phyloP scores from a whole-genome alignment of 2,329 filamentous ascomycete genomes.

The Phaeoacremonium minimum region DNA sequence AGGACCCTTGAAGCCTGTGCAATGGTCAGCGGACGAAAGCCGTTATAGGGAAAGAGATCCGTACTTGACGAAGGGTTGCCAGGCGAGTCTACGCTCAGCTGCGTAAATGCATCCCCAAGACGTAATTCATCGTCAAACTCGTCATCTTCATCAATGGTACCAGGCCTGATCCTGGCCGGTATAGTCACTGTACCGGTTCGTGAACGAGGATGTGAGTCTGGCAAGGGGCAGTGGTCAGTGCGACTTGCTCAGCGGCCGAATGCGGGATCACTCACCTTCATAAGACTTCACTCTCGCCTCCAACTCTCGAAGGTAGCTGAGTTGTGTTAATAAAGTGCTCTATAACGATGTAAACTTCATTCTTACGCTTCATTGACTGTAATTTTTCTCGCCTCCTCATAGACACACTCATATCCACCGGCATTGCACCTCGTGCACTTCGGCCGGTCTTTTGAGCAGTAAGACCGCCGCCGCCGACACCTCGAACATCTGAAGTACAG shows the following conservation, averaged over 20 bases:
- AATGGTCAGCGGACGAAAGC: background rate
- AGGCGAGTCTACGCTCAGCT: slow-evolving; percentile 23
- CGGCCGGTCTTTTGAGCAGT: slow-evolving; percentile 31
- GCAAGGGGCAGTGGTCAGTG: background rate
- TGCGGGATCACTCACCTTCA: slow-evolving; percentile 15
- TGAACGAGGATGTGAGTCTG: slow-evolving; percentile 3
- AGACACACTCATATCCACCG: slow-evolving; percentile 22
- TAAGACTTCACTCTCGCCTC: slow-evolving; percentile 24
- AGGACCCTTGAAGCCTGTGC: slow-evolving; percentile 26
- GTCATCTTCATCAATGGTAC: background rate
- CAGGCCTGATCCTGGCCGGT: background rate
- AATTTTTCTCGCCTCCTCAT: slow-evolving; percentile 27
- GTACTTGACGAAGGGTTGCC: slow-evolving; percentile 9
- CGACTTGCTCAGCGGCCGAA: background rate
- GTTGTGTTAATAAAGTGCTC: background rate
- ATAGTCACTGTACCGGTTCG: background rate
- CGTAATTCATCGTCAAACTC: slow-evolving; percentile 25
- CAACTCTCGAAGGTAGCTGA: slow-evolving; percentile 25
- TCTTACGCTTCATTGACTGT: slow-evolving; percentile 27
- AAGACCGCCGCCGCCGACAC: slow-evolving; percentile 27
- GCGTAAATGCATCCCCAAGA: slow-evolving; percentile 27
- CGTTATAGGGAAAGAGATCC: background rate
- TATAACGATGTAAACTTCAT: background rate
- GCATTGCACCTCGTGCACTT: slow-evolving; percentile 26
- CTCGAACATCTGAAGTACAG: slow-evolving; percentile 21